A percentile compares a stretch with the other conserved stretches of the same genome.
Evolutionary conservation across 306 rosid species (phyloP).

Genomic region (Begonia peltatifolia): DNA sequence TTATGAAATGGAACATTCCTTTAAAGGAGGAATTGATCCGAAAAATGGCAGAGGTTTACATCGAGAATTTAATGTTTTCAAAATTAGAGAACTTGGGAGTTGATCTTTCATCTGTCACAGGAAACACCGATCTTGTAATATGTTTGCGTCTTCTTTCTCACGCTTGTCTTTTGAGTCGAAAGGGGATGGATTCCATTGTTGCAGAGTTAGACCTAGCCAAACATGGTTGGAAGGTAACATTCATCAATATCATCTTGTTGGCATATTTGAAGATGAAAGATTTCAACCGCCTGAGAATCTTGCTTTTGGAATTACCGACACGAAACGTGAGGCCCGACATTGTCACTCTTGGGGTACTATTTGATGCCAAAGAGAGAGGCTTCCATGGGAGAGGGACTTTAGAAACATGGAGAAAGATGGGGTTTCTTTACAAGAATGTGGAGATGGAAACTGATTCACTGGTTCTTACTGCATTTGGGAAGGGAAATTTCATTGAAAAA

Average conservation of each 20-base stretch:
- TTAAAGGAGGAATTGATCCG: constrained; percentile 43
- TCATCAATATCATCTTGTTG: constrained; percentile 38
- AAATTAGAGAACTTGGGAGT: constrained; percentile 46
- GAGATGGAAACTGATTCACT: constrained; percentile 57
- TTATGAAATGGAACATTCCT: constrained; percentile 27
- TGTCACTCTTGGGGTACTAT: constrained; percentile 41
- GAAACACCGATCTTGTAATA: constrained; percentile 44
- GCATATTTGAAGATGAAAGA: constrained; percentile 65
- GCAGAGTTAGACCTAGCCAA: constrained; percentile 33
- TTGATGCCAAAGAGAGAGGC: constrained; percentile 40
- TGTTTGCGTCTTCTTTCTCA: constrained; percentile 51
- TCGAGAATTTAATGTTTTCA: constrained; percentile 46
- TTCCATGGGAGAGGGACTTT: constrained; percentile 33
- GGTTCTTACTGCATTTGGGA: constrained; percentile 61
- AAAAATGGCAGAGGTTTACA: constrained; percentile 49
- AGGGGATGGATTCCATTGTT: constrained; percentile 41
- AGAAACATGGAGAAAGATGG: constrained; percentile 42
- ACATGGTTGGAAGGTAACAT: constrained; percentile 31
- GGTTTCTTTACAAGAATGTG: constrained; percentile 28
- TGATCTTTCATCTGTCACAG: constrained; percentile 27
- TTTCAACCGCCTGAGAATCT: constrained; percentile 33
- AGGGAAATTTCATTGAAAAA: constrained; percentile 44
- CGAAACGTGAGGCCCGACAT: constrained; percentile 39
- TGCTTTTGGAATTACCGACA: constrained; percentile 27
- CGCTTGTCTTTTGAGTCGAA: constrained; percentile 53